Evolutionary conservation across 2,329 filamentous ascomycete genomes (phyloP), one percentile per base, ranked within the genome.

Genomic region (Epichloe brachyelytri): DNA sequence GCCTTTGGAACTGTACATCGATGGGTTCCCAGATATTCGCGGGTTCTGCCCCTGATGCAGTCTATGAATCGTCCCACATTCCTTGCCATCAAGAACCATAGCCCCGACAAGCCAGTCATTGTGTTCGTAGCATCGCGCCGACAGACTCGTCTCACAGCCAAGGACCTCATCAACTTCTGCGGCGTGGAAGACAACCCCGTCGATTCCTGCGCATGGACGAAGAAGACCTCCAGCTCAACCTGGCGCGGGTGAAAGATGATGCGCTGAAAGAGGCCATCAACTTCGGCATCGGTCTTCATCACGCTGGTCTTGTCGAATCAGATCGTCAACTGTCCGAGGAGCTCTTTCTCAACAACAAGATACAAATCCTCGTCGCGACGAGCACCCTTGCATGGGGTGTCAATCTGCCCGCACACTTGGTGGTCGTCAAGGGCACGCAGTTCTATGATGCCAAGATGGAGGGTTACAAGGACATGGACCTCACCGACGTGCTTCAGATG

Each of bases 51-150:
- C 93, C 0, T 98, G 57, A 98, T 98, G 93, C 91, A 97, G 68
- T 95, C 89, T 0, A 98, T 98, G 93, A 98, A 98, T 63, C 79
- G 93, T 6, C 93, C 93, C 2, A 96, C 93, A 0, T 98, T 97
- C 68, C 72, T 97, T 34, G 93, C 93, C 0, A 93, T 98, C 67
- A 96, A 98, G 67, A 88, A 84, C 11, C 94, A 98, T 68, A 96
- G 90, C 41, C 93, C 94, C 0, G 84, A 89, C 49, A 97, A 98
- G 67, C 93, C 93, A 0, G 93, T 97, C 8, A 98, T 98, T 65
- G 93, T 98, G 1, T 98, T 98, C 61, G 93, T 98, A 6, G 89
- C 93, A 3, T 98, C 93, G 17, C 84, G 94, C 62, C 78, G 93
- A 61, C 93, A 98, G 71, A 98, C 93, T 0, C 84, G 93, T 37